A percentile compares a stretch with the other conserved stretches of the same genome.
Evolutionary conservation across 768 basidiomycete species (phyloP).

Genomic region (Mycena galopus): DNA sequence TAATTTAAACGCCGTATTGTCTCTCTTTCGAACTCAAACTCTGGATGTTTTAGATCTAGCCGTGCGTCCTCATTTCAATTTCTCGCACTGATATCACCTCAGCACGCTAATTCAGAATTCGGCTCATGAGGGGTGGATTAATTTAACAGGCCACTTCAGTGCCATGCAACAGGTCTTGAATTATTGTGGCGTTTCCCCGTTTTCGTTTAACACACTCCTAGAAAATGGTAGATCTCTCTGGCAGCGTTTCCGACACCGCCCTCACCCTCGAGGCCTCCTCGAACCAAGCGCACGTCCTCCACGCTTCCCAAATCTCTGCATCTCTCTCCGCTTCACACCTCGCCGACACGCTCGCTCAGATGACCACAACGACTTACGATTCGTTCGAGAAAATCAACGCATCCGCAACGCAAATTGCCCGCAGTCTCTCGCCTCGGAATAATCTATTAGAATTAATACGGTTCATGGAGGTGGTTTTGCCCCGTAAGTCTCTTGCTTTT

Average conservation of each 20-base stretch:
- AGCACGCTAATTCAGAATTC: conserved; percentile 41
- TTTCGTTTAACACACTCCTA: neutral
- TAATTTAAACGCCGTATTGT: conserved; percentile 17
- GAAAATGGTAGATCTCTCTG: conserved; percentile 41
- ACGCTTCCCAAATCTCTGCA: conserved; percentile 52
- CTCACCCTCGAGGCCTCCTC: conserved; percentile 48
- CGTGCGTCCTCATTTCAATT: conserved; percentile 5
- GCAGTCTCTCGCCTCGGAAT: conserved; percentile 41
- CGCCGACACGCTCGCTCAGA: conserved; percentile 48
- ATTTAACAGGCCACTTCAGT: conserved; percentile 41
- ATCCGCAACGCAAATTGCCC: conserved; percentile 53
- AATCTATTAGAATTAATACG: conserved; percentile 18
- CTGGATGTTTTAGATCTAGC: conserved; percentile 19
- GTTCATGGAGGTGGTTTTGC: conserved; percentile 24
- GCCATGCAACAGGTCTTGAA: conserved; percentile 49
- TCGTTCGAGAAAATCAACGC: conserved; percentile 64
- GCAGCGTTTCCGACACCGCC: conserved; percentile 39
- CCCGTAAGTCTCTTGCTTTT: conserved; percentile 30
- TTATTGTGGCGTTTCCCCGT: neutral
- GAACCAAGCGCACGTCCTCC: conserved; percentile 47
- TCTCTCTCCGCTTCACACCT: conserved; percentile 52
- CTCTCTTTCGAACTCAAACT: conserved; percentile 29
- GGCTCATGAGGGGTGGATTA: conserved; percentile 44
- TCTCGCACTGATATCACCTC: neutral
- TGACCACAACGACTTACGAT: conserved; percentile 54